Conservation (phyloP, 2,329 filamentous ascomycete species). For the Penicillium thymicola region DNA sequence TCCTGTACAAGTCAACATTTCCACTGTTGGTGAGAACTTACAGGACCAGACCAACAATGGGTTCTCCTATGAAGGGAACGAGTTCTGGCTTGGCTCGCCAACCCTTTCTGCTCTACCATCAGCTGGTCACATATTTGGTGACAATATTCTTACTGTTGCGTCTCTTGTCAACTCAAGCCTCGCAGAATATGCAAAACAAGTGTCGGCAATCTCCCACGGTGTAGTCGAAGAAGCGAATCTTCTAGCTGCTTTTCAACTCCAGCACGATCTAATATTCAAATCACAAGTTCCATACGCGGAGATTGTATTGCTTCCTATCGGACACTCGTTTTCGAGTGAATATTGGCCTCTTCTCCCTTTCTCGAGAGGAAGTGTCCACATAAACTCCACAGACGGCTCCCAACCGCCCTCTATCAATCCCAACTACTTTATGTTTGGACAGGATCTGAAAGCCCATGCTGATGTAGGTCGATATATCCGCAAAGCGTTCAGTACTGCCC, state of each 20-base stretch:
- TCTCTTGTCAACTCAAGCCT: constrained; percentile 21
- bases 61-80: constrained; percentile 14
- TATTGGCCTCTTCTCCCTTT: constrained; percentile 31
- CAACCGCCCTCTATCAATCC: constrained; percentile 26
- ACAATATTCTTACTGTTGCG: constrained; percentile 16
- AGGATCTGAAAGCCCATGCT: constrained; percentile 21
- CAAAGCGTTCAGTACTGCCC: constrained; percentile 19
- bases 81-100: constrained; percentile 17
- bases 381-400: constrained; percentile 19
- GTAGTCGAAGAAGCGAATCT: constrained; percentile 24
- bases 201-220: constrained; percentile 24
- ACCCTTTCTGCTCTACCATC: constrained; percentile 24
- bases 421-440: constrained; percentile 29
- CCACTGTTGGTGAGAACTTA: constrained; percentile 49
- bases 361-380: constrained; percentile 27
- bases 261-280: constrained; percentile 28
- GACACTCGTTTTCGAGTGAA: constrained; percentile 14
- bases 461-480: constrained; percentile 24
- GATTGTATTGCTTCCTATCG: constrained; percentile 22
- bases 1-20: constrained; percentile 26
- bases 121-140: constrained; percentile 25
- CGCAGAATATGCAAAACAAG: constrained; percentile 22
- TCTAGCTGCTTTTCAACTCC: constrained; percentile 23
- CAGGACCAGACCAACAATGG: constrained; percentile 44
- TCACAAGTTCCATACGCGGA: constrained; percentile 25